Percentiles rank a stretch among this genome's conserved stretches.
phyloP scores from a whole-genome alignment of 306 rosid species.

The Gynostemma pentaphyllum region DNA sequence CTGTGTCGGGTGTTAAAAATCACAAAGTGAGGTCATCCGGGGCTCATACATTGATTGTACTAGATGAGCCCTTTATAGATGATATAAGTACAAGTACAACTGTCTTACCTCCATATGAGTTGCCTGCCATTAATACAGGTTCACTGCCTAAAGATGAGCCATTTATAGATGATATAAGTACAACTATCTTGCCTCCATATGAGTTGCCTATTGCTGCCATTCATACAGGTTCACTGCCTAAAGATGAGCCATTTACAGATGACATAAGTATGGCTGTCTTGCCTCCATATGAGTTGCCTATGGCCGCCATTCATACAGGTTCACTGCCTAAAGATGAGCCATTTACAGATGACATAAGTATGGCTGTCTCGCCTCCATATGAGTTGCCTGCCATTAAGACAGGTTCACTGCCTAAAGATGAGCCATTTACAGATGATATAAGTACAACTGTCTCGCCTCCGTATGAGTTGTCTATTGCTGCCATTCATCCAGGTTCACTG shows the following conservation, averaged over 20 bases:
- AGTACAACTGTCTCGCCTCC: too few species aligned
- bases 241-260: slow-evolving; percentile 67
- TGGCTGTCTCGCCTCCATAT: too few species aligned
- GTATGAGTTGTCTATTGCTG: slow-evolving; percentile 44
- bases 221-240: slow-evolving; percentile 72
- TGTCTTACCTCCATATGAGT: too few species aligned
- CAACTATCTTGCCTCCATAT: too few species aligned
- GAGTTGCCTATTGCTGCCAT: too few species aligned
- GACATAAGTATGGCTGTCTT: slow-evolving; percentile 17
- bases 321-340: slow-evolving; percentile 79
- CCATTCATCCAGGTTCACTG: slow-evolving; percentile 48
- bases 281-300: slow-evolving; percentile 41
- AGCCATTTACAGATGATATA: slow-evolving; percentile 49
- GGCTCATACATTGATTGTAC: slow-evolving; percentile 25
- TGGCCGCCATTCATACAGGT: slow-evolving; percentile 63
- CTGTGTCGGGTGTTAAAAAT: slow-evolving; percentile 20
- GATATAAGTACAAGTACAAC: too few species aligned
- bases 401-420: slow-evolving; percentile 97
- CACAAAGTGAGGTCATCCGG: slow-evolving; percentile 23
- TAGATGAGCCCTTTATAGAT: too few species aligned
- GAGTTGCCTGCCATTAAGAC: too few species aligned
- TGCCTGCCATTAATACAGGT: too few species aligned
- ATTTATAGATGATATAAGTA: slow-evolving; percentile 23
- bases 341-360: slow-evolving; percentile 23
- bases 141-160: slow-evolving; percentile 99